These are phyloP conservation scores for Phaeomoniella chlamydospora DNA, from an alignment of 2,329 filamentous ascomycete species.

Conservation along the genomic window DNA sequence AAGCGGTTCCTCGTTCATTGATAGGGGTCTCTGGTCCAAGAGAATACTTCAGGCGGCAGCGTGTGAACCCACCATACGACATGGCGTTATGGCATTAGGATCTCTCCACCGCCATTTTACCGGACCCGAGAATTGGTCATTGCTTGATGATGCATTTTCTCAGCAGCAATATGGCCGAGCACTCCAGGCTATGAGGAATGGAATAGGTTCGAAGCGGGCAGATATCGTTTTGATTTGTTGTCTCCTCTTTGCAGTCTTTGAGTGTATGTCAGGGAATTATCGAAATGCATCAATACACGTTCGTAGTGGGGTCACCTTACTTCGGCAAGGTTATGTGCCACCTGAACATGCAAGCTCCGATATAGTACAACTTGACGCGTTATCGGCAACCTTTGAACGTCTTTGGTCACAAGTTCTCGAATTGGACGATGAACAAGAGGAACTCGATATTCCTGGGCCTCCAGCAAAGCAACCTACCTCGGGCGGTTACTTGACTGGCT, in stretches of 20 bases:
- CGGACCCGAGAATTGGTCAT: constrained; percentile 3
- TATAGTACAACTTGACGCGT: neutral
- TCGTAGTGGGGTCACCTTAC: constrained; percentile 1
- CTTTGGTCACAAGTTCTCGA: constrained; percentile 4
- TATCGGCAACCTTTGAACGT: constrained; percentile 2
- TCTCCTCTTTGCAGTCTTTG: constrained; percentile 4
- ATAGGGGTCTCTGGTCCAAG: constrained; percentile 13
- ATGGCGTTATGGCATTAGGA: constrained; percentile 14
- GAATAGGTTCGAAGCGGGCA: neutral
- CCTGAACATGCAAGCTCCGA: neutral
- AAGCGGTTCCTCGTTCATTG: too few relatives aligned
- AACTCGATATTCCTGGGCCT: too few relatives aligned
- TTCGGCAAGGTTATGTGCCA: neutral
- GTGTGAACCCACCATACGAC: constrained; percentile 13
- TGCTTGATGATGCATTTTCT: too few relatives aligned
- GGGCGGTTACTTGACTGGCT: too few relatives aligned
- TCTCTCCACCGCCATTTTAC: constrained; percentile 14
- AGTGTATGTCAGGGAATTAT: constrained; percentile 3
- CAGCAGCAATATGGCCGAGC: too few relatives aligned
- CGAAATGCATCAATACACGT: constrained; percentile 4
- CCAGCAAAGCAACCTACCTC: too few relatives aligned
- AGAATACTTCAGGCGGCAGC: constrained; percentile 13
- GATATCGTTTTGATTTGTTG: constrained; percentile 4
- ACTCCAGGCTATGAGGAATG: neutral
- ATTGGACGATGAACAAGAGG: constrained; percentile 2